Percentiles rank a stretch among this genome's conserved stretches.
These are phyloP conservation scores for Trypanosoma theileri DNA, from an alignment of 208 protist genomes.

Conservation along the genomic window DNA sequence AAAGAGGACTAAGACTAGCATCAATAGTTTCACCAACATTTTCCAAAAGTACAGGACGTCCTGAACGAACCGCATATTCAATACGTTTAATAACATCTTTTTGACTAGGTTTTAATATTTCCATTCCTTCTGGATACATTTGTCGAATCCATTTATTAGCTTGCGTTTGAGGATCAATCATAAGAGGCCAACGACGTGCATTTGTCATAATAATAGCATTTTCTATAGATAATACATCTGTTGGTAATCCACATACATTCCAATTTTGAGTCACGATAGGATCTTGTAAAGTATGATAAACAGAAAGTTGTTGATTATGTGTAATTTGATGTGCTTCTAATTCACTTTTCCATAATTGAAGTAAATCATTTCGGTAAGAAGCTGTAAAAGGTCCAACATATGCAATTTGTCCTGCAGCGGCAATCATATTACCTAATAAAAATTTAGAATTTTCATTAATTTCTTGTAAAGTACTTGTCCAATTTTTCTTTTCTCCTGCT, in stretches of 20 bases:
- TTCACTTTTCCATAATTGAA: constrained; percentile 82
- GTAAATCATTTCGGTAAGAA: constrained; percentile 86
- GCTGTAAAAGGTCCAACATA: constrained; percentile 97
- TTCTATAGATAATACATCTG: constrained; percentile 95
- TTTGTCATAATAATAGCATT: constrained; percentile 97
- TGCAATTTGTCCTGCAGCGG: constrained; percentile 94
- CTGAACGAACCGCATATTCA: constrained; percentile 93
- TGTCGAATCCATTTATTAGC: constrained; percentile 98
- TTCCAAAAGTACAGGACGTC: constrained; percentile 96
- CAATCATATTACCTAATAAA: constrained; percentile 95
- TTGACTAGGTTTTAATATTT: constrained; percentile 95
- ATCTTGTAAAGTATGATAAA: constrained; percentile 94
- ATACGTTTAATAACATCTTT: constrained; percentile 96
- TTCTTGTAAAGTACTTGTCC: constrained; percentile 86
- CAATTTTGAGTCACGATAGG: constrained; percentile 94
- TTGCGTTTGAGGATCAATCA: constrained; percentile 99
- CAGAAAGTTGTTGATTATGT: constrained; percentile 82
- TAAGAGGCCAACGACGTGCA: constrained; percentile 96
- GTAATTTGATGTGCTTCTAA: constrained; percentile 75
- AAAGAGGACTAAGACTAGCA: constrained; percentile 94
- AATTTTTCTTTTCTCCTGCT: constrained; percentile 95
- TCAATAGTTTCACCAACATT: constrained; percentile 96
- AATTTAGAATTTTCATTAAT: constrained; percentile 86
- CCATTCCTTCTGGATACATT: constrained; percentile 94
- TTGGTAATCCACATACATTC: constrained; percentile 95